Base-by-base conservation (phyloP, 768 basidiomycete species). In the Coprinopsis cinerea region DNA sequence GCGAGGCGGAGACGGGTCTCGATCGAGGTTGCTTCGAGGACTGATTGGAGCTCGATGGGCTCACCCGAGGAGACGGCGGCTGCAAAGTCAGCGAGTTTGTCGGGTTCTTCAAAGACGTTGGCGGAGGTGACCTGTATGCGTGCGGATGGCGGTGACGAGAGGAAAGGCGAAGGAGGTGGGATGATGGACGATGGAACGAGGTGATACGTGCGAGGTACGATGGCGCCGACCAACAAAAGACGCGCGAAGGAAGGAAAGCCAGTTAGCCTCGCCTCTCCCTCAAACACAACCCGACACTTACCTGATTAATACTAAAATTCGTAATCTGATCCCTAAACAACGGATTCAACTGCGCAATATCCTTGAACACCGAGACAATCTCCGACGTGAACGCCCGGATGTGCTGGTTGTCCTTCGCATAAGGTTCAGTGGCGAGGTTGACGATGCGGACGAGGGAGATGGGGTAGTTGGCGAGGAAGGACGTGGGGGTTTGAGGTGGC, bases 311-410 rank as follows among this genome's bases (percentile, higher is more conserved):
- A 14, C 88, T 88, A 66, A 96, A 96, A 64, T 92, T 92, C 54
- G 93, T 92, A 57, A 97, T 95, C 63, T 97, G 94, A 71, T 97
- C 95, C 36, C 94, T 88, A 84, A 98, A 97, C 56, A 97, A 82
- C 1, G 93, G 93, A 66, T 96, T 95, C 36, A 97, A 78, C 64
- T 94, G 91, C 0, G 94, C 94, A 52, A 98, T 96, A 62, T 97
- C 94, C 73, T 98, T 98, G 81, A 98, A 97, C 32, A 94, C 92
- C 39, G 88, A 86, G 56, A 98, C 88, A 52, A 98, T 92, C 68
- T 98, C 95, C 36, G 86, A 85, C 82, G 92, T 94, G 68, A 96
- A 89, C 3, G 95, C 95, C 23, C 92, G 88, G 57, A 95, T 85
- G 65, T 94, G 88, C 64, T 96, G 93, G 67, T 93, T 85, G 64